Evolutionary conservation across 139 green algal species (phyloP), one percentile per base, ranked within the genome.

Genomic region (Coccomyxa sp.): DNA sequence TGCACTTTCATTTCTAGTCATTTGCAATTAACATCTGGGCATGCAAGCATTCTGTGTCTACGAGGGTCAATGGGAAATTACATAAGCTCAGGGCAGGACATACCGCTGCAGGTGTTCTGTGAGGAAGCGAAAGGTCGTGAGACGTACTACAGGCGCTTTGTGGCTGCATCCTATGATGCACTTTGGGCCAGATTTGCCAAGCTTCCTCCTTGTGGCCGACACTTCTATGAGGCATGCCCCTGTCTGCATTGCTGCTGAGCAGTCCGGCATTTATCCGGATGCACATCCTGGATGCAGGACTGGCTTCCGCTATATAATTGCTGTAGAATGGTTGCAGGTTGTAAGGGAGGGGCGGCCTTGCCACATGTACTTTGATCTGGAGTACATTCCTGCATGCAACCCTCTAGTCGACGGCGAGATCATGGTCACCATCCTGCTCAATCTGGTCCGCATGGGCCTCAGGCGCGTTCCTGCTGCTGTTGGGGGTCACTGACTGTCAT

Each of bases 301-400:
- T 12, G 15, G 23, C 10, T 25, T 67, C 14, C 27, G 23, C 67
- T 25, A 28, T 28, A 63, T 78, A 60, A 18, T 31, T 27, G 68
- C 67, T 28, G 23, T 78, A 27, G 25, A 25, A 45, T 77, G 0
- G 0, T 79, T 51, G 28, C 86, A 97, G 88, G 88, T 98, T 30
- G 88, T 98, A 13, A 88, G 88, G 4, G 90, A 91, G 57, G 84
- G 88, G 28, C 79, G 81, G 32, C 94, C 95, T 18, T 96, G 93
- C 86, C 94, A 98, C 87, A 80, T 98, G 67, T 98, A 98, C 90
- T 95, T 97, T 81, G 95, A 98, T 85, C 74, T 97, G 11, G 95
- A 98, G 86, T 97, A 88, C 84, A 82, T 78, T 57, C 68, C 60
- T 13, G 80, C 59, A 0, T 81, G 85, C 79, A 97, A 97, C 76